Evolutionary conservation across 305 asterid genomes (phyloP), one percentile per base, ranked within the genome.

Genomic region (Salvia sclarea): DNA sequence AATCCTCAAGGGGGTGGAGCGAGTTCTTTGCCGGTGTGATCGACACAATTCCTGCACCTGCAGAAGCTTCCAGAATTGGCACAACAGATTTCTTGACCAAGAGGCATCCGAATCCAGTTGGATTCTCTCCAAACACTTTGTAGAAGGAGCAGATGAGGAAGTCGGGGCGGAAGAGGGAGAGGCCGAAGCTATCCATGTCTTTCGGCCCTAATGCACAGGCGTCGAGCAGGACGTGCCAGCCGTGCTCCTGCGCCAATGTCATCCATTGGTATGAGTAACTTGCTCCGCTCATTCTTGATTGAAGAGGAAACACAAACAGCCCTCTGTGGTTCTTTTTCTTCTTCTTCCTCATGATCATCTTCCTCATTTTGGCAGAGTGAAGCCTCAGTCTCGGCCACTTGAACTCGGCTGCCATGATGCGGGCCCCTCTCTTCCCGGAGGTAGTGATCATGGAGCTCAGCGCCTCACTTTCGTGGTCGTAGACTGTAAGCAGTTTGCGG

Each of bases 41-140:
- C 20, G 84, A 76, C 0, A 85, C 95, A 49, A 86, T 83, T 25
- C 96, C 96, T 11, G 86, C 59, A 0, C 82, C 79, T 0, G 71
- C 71, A 0, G 94, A 86, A 28, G 68, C 78, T 71, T 88, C 92
- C 7, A 93, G 86, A 69, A 71, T 65, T 5, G 85, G 86, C 0
- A 80, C 69, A 0, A 80, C 45, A 2, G 95, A 83, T 73, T 82
- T 90, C 82, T 88, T 90, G 33, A 88, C 92, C 8, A 90, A 74
- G n/a, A 93, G 81, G 78, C 98, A 93, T 41, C 95, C 98, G 12
- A 93, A 93, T 8, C 98, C 98, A 0, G 94, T 88, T 3, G 98
- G 97, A 22, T 90, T 88, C 37, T 87, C 87, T 6, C 97, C 95
- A 1, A 88, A 84, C n/a, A 90, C 86, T 82, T 85, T 88, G 86